Evolutionary conservation across 306 rosid genomes (phyloP).

Genomic region (Rubus parviflorus): DNA sequence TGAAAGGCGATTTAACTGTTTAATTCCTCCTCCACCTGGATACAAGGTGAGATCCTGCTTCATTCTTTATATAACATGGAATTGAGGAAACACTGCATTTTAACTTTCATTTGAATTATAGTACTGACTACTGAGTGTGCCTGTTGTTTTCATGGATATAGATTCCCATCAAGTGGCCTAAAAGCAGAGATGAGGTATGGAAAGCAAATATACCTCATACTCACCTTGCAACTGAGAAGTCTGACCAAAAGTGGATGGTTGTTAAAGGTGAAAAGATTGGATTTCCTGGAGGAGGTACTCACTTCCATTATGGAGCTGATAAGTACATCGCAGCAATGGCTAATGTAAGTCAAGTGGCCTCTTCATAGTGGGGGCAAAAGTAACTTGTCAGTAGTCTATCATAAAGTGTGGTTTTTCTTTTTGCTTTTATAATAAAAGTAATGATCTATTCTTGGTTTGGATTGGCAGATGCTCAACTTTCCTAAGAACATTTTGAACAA

Average conservation of each 20-base stretch:
- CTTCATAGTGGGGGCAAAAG: not conserved
- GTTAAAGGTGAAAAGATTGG: slow-evolving; percentile 86
- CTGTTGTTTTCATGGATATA: slow-evolving; percentile 22
- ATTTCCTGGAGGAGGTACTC: slow-evolving; percentile 99
- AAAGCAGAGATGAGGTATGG: slow-evolving; percentile 99
- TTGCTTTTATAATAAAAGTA: slow-evolving; percentile 8
- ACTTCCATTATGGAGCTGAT: slow-evolving; percentile 97
- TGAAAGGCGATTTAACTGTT: slow-evolving; percentile 90
- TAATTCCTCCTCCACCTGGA: slow-evolving; percentile 96
- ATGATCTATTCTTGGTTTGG: slow-evolving; percentile 29
- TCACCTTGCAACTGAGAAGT: slow-evolving; percentile 97
- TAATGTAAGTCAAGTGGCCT: slow-evolving; percentile 54
- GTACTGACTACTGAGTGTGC: not conserved
- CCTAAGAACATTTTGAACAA: slow-evolving; percentile 65
- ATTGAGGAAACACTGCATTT: not conserved
- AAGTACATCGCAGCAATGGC: slow-evolving; percentile 95
- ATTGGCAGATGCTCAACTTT: slow-evolving; percentile 89
- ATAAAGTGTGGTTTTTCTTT: not conserved
- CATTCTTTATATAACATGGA: not conserved
- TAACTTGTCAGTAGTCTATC: not conserved
- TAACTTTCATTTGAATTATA: not conserved
- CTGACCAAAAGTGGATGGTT: slow-evolving; percentile 99
- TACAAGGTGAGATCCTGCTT: slow-evolving; percentile 61
- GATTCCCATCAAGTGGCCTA: slow-evolving; percentile 97
- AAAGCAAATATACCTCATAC: slow-evolving; percentile 98